A percentile compares a stretch with the other conserved stretches of the same genome.
Evolutionary conservation across 78 protist genomes (phyloP).

Genomic region (Protostelium mycophagum): DNA sequence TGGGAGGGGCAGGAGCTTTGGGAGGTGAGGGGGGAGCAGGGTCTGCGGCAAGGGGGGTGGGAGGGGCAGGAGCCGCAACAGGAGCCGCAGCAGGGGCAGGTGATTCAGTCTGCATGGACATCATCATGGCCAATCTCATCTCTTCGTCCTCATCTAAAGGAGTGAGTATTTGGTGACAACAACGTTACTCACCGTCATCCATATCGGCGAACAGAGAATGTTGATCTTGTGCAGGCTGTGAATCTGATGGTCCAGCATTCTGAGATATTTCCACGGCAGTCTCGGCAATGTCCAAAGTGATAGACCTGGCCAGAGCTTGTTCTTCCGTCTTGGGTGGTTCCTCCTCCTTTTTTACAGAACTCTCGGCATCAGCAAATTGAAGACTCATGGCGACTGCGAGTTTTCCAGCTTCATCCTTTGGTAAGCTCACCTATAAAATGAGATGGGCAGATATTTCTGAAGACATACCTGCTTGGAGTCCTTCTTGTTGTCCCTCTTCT

Average conservation of each 20-base stretch:
- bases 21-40: conserved; percentile 1
- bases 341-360: neutral
- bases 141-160: neutral
- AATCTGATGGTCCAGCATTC: neutral
- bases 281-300: too few species aligned
- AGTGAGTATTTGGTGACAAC: neutral
- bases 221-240: neutral
- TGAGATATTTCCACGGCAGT: neutral
- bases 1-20: neutral
- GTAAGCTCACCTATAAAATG: neutral
- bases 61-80: neutral
- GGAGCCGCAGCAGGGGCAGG: neutral
- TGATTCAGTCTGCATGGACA: neutral
- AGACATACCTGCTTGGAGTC: neutral
- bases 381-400: neutral
- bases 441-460: neutral
- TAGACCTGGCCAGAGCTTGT: too few species aligned
- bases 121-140: neutral
- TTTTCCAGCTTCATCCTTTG: neutral
- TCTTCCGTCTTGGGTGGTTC: too few species aligned
- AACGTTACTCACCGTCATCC: neutral
- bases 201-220: neutral
- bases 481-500: neutral
- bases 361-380: neutral
- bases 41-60: neutral